Base-by-base conservation (phyloP, 106 monocot species). In the Acorus gramineus region DNA sequence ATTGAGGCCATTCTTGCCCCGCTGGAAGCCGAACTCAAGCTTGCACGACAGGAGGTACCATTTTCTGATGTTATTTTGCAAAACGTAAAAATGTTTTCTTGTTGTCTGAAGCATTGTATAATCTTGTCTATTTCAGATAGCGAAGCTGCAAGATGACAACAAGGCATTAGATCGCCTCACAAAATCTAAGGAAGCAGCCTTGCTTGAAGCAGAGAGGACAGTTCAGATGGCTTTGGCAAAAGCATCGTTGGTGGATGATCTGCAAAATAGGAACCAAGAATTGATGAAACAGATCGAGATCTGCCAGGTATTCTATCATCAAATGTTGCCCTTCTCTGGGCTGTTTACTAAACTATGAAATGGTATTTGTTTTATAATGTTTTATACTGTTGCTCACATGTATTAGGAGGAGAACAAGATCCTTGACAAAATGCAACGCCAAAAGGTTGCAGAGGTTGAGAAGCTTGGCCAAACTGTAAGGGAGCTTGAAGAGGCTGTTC, bases 381-480 rank as follows among this genome's bases (percentile, higher is more conserved):
- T 28, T 28, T 28, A 28, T 28, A 28, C 28, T 28, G 28, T 28
- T 28, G 28, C 28, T 28, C 28, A 28, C 28, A 28, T 28, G 28
- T 28, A 28, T 11, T 58, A 95, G 95, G 95, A 95, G 69, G 95
- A 95, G 62, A 95, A 95, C 57, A 90, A 87, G 80, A 95, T 95
- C 61, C 66, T 90, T 73, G 95, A 95, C 64, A 95, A 81, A 77
- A 76, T 95, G 74, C 95, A 90, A 55, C 77, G 90, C 14, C 95
- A 95, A 56, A 95, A 95, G 69, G 79, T 95, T 78, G 84, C 90
- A 46, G 94, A 94, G 76, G 94, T 94, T 66, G 94, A 94, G 76
- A 94, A 94, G 68, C 79, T 94, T 55, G 84, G 90, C 61, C 95
- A 87, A 74, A 95, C 95, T 52, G 90, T 95, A 8, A 56, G 82